Evolutionary conservation across 345 rosid species (phyloP), one percentile per base, ranked within the genome.

Genomic region (Populus davidiana): DNA sequence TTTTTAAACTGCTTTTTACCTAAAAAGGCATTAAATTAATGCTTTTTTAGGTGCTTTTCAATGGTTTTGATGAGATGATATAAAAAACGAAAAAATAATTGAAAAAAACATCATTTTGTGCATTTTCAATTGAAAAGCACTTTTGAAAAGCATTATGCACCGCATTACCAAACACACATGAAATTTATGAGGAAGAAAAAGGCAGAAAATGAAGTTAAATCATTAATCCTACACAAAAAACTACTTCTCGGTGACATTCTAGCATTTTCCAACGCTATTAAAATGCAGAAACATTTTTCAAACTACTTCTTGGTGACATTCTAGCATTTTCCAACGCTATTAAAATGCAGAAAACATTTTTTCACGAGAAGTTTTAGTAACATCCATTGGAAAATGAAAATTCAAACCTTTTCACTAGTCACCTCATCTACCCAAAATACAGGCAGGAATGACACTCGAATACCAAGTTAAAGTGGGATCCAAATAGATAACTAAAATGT

Each of bases 401-500:
- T 27, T 65, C 20, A 75, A 78, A 72, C 31, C 63, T 20, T 70
- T 70, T 29, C 43, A 54, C 63, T 14, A 17, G 7, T 36, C 56
- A 84, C 29, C 50, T 65, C 65, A 44, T 67, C 77, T 41, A 49
- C 31, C 44, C 52, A 64, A 63, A 54, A 38, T 81, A 73, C 10
- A 67, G 31, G 66, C 14, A 43, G 11, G 62, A 64, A 74, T 63
- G 47, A 61, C 62, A 72, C 35, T 44, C 3, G 14, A 11, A 68
- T 18, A 9, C 35, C 20, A 72, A 31, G 49, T 21, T 73, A 27
- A 59, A 3, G 39, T 33, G 8, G 62, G 23, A 27, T 47, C 41
- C 35, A 35, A 36, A 72, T 27, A 23, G 20, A 54, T 25, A 25
- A 54, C 47, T 7, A 35, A 27, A 63, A 74, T 2, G 31, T 56